Conservation (phyloP, 108 stramenopile genomes). For the Ochromonas danica region DNA sequence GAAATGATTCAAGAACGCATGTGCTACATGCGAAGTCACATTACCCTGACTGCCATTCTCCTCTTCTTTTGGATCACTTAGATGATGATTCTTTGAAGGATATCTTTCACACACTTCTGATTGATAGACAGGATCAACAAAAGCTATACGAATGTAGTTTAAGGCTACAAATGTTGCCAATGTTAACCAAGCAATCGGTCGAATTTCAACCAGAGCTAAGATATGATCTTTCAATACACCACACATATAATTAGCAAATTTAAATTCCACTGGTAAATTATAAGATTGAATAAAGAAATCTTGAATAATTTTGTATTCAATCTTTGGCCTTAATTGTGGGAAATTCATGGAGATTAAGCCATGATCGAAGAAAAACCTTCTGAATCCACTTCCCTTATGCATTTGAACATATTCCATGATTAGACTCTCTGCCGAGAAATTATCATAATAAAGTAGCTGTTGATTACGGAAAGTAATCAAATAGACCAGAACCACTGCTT, state of each 20-base stretch:
- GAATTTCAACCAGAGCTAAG: background rate
- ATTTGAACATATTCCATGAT: background rate
- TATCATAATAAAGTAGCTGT: background rate
- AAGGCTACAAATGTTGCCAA: background rate
- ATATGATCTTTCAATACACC: background rate
- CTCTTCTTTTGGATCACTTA: no score
- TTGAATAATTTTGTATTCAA: slow-evolving; percentile 23
- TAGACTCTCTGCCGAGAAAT: background rate
- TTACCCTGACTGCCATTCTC: no score
- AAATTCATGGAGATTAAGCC: background rate
- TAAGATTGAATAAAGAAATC: slow-evolving; percentile 11
- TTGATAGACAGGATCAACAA: background rate
- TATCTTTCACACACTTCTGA: background rate
- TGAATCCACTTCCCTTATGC: background rate
- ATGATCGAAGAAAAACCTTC: background rate
- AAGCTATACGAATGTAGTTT: background rate
- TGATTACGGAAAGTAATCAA: slow-evolving; percentile 2
- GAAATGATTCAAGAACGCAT: no score
- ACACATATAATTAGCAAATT: slow-evolving; percentile 27
- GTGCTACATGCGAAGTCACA: no score
- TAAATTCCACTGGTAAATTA: slow-evolving; percentile 12
- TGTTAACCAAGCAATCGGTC: background rate
- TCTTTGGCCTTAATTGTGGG: background rate
- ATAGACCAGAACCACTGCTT: background rate
- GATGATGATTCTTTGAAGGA: background rate